Base-by-base conservation (phyloP, 75 land plant genomes). In the Pinus albicaulis region DNA sequence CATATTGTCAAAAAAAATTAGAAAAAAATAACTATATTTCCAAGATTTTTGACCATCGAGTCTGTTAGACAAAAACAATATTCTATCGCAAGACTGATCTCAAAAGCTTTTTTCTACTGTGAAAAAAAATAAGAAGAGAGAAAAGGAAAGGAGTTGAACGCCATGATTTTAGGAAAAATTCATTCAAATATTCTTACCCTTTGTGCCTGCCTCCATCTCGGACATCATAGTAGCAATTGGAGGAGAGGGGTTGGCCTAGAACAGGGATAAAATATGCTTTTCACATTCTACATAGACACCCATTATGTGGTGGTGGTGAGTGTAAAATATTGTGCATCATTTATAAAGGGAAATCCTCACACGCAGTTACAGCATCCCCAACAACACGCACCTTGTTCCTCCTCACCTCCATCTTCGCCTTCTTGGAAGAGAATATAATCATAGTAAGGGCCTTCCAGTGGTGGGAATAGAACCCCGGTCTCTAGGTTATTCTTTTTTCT, bases 181-280 rank as follows among this genome's bases (percentile, higher is more conserved):
- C 48, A 44, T 44, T 5, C 48, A 44, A 44, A 44, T 44, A 44
- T 8, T 14, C 58, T 56, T 71, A 84, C 87, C 87, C 83, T 78
- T 78, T 85, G 56, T 79, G n/a, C 48, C 56, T 75, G 36, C 87
- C 80, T 7, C 44, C 36, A 0, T 83, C 87, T 66, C 73, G 28
- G 56, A 85, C 73, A 15, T 73, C 78, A 73, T 85, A 85, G 59
- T 81, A 85, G 14, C 71, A 75, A 52, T 85, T 78, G 56, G 87
- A 75, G 3, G 87, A 81, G 7, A 85, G 69, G 31, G 87, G 87
- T 61, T 78, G 78, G 60, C 70, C 78, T n/a, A 78, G 56, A 63
- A 81, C 87, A 20, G 87, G 83, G 20, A 85, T 28, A 19, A 81
- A 85, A 66, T 62, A 76, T 10, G 75, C 83, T 10, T 65, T 79